Evolutionary conservation across 805 yeast species (phyloP), one percentile per base, ranked within the genome.

Genomic region (Yamadazyma ubonensis): DNA sequence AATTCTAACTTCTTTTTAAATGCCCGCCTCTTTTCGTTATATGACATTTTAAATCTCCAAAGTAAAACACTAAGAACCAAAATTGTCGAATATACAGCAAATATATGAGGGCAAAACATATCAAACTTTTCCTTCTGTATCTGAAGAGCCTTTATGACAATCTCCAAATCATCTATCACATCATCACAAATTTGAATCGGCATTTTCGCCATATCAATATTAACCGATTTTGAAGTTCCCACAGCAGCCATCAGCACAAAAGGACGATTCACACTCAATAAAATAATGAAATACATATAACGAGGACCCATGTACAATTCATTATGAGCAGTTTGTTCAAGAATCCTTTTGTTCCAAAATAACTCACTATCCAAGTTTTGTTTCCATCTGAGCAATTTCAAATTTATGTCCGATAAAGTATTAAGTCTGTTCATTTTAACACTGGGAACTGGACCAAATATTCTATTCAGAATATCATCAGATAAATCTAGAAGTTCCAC

Each of bases 121-220:
- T 37, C 17, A 31, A 19, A 30, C 8, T 12, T n/a, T 6, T 21
- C 18, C 26, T 37, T 30, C 6, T 40, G 38, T 4, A 10, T 20
- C 25, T 40, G 16, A 10, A 43, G 25, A 4, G 39, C 36, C 12
- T 25, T 33, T 6, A 43, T 37, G 14, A 41, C 39, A 14, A 43
- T 40, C 16, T 40, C 44, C 21, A 43, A 16, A 23, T 43, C 44
- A 25, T 40, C 39, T n/a, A 43, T 38, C 11, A 41, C 44, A 30
- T 40, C 41, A 21, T 43, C 42, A 43, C 47, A 43, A 8, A 41
- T 41, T 25, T 27, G 17, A 4, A 41, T 26, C 15, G 48, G 42
- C 4, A 15, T 15, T 17, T 33, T 28, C 15, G 27, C 39, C n/a
- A 29, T 15, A 6, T 41, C 41, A 2, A 33, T 22, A 14, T 17